Evolutionary conservation across 805 yeast genomes (phyloP).

Genomic region (Candida nitratophila): DNA sequence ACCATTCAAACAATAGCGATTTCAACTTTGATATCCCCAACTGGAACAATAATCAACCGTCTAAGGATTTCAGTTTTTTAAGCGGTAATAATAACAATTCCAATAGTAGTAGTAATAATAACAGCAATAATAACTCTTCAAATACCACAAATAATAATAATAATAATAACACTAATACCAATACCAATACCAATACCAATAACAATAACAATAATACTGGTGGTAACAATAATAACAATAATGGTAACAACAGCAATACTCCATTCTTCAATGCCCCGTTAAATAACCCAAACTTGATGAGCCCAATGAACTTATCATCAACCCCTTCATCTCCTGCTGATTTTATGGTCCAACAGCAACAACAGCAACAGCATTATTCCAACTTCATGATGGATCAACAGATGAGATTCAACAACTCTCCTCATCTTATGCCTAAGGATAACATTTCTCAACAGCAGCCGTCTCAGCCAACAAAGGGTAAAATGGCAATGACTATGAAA

Average conservation of each 20-base stretch:
- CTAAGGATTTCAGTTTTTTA: not conserved
- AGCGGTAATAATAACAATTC: not conserved
- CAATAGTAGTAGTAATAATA: not conserved
- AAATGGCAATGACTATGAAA: not conserved
- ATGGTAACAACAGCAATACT: not conserved
- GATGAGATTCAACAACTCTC: conserved; percentile 1
- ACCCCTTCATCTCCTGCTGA: conserved; percentile 23
- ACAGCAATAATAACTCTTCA: too few relatives aligned
- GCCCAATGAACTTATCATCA: conserved; percentile 18
- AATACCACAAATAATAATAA: not conserved
- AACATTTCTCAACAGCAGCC: not conserved
- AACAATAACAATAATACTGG: not conserved
- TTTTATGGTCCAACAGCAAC: conserved; percentile 20
- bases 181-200: not conserved
- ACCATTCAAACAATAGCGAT: not conserved
- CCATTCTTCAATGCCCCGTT: conserved; percentile 12
- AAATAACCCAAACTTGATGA: conserved; percentile 12
- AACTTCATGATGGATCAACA: conserved; percentile 24
- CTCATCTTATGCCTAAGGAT: not conserved
- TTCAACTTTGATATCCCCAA: not conserved
- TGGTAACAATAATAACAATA: not conserved
- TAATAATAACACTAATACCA: not conserved
- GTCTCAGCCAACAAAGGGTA: not conserved
- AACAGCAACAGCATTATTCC: conserved; percentile 31
- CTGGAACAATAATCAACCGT: not conserved